Evolutionary conservation across 1,284 basidiomycete genomes (phyloP).

Genomic region (Cyathus olla): DNA sequence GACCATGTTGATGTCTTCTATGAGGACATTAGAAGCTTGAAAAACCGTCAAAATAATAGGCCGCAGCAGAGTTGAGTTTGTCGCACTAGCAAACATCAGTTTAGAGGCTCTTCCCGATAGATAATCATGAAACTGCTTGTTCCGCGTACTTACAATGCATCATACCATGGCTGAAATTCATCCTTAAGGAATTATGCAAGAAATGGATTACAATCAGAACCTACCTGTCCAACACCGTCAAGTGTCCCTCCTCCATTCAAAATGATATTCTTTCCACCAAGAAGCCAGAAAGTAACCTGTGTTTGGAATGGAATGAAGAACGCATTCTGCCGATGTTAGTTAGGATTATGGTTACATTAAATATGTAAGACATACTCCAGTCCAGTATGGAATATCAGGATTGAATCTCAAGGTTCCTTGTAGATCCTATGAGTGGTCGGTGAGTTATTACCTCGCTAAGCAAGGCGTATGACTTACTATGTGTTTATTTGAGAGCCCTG

Average conservation of each 20-base stretch:
- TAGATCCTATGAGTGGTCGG: constrained; percentile 45
- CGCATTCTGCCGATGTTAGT: constrained; percentile 48
- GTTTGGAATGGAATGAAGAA: constrained; percentile 68
- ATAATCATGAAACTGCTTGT: too few relatives aligned
- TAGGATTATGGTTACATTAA: background rate
- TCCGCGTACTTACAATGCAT: constrained; percentile 63
- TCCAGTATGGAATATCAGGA: constrained; percentile 65
- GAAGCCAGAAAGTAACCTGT: constrained; percentile 71
- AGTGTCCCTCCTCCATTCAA: constrained; percentile 70
- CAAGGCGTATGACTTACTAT: constrained; percentile 49
- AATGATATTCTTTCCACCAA: constrained; percentile 67
- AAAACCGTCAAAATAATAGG: constrained; percentile 71
- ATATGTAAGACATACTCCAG: constrained; percentile 43
- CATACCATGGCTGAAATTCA: constrained; percentile 54
- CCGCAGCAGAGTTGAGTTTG: constrained; percentile 62
- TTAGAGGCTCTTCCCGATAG: background rate
- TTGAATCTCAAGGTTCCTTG: constrained; percentile 64
- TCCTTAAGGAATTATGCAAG: too few relatives aligned
- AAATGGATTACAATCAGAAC: constrained; percentile 9
- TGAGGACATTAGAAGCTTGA: constrained; percentile 64
- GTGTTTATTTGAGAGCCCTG: constrained; percentile 58
- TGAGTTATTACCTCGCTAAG: background rate
- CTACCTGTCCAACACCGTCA: constrained; percentile 68
- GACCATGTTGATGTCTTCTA: constrained; percentile 62
- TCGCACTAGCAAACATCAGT: constrained; percentile 32